A percentile compares a stretch with the other conserved stretches of the same genome.
Conservation (phyloP, 2,329 filamentous ascomycete genomes). For the Epicoccum nigrum region DNA sequence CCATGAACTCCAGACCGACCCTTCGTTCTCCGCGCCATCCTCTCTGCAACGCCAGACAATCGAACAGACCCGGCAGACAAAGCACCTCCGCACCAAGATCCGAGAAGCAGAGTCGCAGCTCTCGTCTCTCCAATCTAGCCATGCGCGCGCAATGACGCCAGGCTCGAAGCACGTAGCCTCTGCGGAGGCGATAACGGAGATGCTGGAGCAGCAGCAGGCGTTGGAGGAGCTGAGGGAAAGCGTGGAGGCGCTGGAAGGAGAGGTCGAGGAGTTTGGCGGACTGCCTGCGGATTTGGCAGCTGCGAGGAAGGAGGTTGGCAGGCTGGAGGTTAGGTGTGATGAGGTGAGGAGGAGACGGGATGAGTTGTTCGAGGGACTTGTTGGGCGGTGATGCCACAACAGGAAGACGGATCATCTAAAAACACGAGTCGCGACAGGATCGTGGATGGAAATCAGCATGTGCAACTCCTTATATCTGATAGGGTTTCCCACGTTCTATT, state of each 20-base stretch:
- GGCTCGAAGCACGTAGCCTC: conserved; percentile 45
- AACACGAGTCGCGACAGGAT: too few relatives aligned
- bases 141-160: conserved; percentile 29
- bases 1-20: conserved; percentile 35
- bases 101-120: conserved; percentile 63
- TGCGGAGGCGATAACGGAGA: conserved; percentile 61
- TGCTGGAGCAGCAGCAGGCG: conserved; percentile 66
- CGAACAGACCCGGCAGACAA: conserved; percentile 73
- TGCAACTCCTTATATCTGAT: too few relatives aligned
- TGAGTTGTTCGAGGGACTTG: conserved; percentile 73
- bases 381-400: conserved; percentile 57
- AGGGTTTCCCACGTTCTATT: too few relatives aligned
- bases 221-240: conserved; percentile 64
- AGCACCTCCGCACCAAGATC: conserved; percentile 68
- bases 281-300: conserved; percentile 73
- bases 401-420: too few relatives aligned
- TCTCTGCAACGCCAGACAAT: conserved; percentile 72
- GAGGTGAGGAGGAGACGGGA: conserved; percentile 69
- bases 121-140: conserved; percentile 45
- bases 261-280: conserved; percentile 71
- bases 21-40: conserved; percentile 55
- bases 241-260: conserved; percentile 66
- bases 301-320: conserved; percentile 73
- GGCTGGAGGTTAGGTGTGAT: conserved; percentile 68
- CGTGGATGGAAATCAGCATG: too few relatives aligned